Conservation (phyloP, 805 yeast species). For the Candida corydali region DNA sequence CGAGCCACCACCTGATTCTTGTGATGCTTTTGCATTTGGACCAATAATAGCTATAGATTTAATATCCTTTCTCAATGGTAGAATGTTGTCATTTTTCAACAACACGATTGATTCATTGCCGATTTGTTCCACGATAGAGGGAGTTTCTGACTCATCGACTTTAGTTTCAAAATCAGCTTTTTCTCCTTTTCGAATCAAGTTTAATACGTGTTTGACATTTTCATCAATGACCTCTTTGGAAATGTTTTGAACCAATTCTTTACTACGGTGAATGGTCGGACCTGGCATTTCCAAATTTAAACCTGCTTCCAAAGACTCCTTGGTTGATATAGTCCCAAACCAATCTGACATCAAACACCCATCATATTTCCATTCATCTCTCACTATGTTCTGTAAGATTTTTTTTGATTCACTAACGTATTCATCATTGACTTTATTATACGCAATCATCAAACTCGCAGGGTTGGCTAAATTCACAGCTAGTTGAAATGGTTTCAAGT, state of each 20-base stretch:
- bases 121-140: slow-evolving; percentile 16
- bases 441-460: slow-evolving; percentile 26
- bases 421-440: slow-evolving; percentile 29
- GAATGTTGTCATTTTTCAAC: slow-evolving; percentile 23
- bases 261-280: slow-evolving; percentile 20
- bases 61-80: slow-evolving; percentile 27
- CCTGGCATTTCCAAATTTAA: slow-evolving; percentile 35
- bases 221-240: slow-evolving; percentile 25
- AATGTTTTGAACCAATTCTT: slow-evolving; percentile 16
- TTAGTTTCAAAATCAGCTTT: slow-evolving; percentile 17
- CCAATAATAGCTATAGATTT: slow-evolving; percentile 30
- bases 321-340: slow-evolving; percentile 27
- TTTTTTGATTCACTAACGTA: slow-evolving; percentile 22
- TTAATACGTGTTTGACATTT: slow-evolving; percentile 22
- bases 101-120: slow-evolving; percentile 26
- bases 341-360: slow-evolving; percentile 35
- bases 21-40: slow-evolving; percentile 25
- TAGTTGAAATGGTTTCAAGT: slow-evolving; percentile 29
- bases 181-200: slow-evolving; percentile 20
- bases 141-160: slow-evolving; percentile 21
- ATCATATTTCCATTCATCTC: slow-evolving; percentile 29
- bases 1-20: slow-evolving; percentile 32
- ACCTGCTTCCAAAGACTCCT: slow-evolving; percentile 23
- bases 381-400: slow-evolving; percentile 20
- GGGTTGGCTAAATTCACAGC: slow-evolving; percentile 27